Evolutionary conservation across 805 yeast genomes (phyloP).

Genomic region (Tetrapisispora taiwanensis): DNA sequence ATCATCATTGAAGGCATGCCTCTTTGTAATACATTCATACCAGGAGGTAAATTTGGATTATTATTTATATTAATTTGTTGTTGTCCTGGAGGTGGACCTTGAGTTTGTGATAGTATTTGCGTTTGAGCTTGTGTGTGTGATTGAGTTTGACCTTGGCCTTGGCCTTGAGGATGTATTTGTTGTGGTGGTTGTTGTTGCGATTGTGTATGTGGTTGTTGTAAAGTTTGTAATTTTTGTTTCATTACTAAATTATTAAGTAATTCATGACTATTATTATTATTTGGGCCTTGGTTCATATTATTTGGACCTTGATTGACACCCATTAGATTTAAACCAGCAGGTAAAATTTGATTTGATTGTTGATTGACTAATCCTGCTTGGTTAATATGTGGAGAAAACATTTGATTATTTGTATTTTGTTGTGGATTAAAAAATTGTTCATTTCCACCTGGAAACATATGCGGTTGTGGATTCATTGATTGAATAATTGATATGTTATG

Average conservation of each 20-base stretch:
- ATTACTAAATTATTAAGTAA: conserved; percentile 18
- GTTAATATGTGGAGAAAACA: conserved; percentile 23
- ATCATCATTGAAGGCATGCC: conserved; percentile 12
- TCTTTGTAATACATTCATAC: conserved; percentile 21
- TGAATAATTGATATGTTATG: conserved; percentile 11
- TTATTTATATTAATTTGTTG: conserved; percentile 10
- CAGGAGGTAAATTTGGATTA: conserved; percentile 19
- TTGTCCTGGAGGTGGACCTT: conserved; percentile 5
- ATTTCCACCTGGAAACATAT: conserved; percentile 18
- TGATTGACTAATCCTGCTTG: conserved; percentile 20
- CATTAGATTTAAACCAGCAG: conserved; percentile 11
- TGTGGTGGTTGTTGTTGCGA: conserved; percentile 2
- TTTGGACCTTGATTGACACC: neutral
- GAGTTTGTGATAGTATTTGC: conserved; percentile 4
- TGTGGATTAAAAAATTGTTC: conserved; percentile 23
- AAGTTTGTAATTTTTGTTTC: conserved; percentile 23
- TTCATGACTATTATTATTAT: conserved; percentile 8
- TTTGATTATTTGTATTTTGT: conserved; percentile 7
- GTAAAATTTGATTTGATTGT: conserved; percentile 7
- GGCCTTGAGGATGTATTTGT: neutral
- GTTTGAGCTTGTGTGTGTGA: neutral
- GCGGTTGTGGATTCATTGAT: conserved; percentile 22
- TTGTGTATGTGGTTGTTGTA: conserved; percentile 13
- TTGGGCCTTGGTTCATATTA: neutral
- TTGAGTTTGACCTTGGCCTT: conserved; percentile 5